phyloP scores from a whole-genome alignment of 371 early-diverging fungal genomes.

The Mortierella sp. region DNA sequence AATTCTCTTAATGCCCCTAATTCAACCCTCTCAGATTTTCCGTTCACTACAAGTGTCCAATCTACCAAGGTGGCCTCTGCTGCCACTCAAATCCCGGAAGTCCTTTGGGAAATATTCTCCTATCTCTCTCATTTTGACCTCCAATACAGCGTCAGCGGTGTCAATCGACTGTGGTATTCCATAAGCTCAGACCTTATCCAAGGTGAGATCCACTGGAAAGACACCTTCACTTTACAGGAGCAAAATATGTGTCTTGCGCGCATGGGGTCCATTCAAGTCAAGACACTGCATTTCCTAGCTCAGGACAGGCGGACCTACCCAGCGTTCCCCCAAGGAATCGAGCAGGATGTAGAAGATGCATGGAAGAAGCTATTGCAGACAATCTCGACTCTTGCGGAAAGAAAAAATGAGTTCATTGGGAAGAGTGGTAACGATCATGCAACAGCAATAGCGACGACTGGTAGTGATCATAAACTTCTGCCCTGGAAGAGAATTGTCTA shows the following conservation, averaged over 20 bases:
- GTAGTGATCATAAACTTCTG: not conserved
- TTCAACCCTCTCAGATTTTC: not conserved
- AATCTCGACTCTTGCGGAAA: not conserved
- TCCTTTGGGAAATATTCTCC: conserved; percentile 5
- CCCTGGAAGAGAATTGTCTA: conserved; percentile 11
- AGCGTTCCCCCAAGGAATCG: not conserved
- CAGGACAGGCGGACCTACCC: conserved; percentile 12
- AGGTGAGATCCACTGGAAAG: conserved; percentile 10
- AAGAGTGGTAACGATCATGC: no score
- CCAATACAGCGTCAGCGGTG: not conserved
- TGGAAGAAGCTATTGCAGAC: conserved; percentile 1
- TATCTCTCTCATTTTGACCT: conserved; percentile 20
- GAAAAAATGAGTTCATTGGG: not conserved
- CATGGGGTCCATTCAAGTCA: not conserved
- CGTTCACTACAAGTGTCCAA: not conserved
- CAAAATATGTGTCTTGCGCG: not conserved
- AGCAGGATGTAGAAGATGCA: conserved; percentile 4
- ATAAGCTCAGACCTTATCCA: conserved; percentile 7
- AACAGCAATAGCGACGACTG: not conserved
- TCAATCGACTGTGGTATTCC: conserved; percentile 13
- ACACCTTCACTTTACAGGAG: conserved; percentile 5
- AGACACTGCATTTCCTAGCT: conserved; percentile 4
- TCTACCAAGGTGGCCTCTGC: not conserved
- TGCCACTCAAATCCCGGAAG: conserved; percentile 16
- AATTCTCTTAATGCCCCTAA: no score